Evolutionary conservation across 2,329 filamentous ascomycete species (phyloP).

Genomic region (Thielaviopsis musarum): DNA sequence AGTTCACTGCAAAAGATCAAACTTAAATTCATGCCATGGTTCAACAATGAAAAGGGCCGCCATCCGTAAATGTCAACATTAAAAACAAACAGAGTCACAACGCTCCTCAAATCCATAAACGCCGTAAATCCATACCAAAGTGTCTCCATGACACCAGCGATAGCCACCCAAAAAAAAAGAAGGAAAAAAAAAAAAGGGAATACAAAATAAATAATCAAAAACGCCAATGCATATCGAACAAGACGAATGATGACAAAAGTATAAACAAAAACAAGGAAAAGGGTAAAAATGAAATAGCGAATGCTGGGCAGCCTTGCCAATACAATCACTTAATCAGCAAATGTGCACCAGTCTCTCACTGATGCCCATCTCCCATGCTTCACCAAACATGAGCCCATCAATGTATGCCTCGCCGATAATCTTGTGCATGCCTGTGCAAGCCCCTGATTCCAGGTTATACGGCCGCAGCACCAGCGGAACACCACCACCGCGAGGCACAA

Average conservation of each 20-base stretch:
- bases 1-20: neutral
- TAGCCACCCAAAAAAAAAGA: neutral
- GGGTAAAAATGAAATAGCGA: neutral
- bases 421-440: slow-evolving; percentile 1
- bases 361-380: slow-evolving; percentile 7
- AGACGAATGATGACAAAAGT: neutral
- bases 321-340: neutral
- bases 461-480: slow-evolving; percentile 5
- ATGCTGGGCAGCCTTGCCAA: neutral
- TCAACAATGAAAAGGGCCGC: neutral
- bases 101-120: neutral
- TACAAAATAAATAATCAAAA: neutral
- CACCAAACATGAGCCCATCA: slow-evolving; percentile 4
- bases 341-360: slow-evolving; percentile 4
- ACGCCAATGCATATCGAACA: neutral
- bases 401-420: slow-evolving; percentile 6
- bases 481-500: slow-evolving; percentile 7
- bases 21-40: neutral
- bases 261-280: neutral
- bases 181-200: no score
- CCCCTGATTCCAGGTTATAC: neutral
- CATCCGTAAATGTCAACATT: neutral
- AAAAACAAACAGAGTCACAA: neutral
- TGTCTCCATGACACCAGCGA: neutral
- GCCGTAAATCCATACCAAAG: neutral